Conservation (phyloP, 73 alveolate species). For the Paramecium sexaurelia region DNA sequence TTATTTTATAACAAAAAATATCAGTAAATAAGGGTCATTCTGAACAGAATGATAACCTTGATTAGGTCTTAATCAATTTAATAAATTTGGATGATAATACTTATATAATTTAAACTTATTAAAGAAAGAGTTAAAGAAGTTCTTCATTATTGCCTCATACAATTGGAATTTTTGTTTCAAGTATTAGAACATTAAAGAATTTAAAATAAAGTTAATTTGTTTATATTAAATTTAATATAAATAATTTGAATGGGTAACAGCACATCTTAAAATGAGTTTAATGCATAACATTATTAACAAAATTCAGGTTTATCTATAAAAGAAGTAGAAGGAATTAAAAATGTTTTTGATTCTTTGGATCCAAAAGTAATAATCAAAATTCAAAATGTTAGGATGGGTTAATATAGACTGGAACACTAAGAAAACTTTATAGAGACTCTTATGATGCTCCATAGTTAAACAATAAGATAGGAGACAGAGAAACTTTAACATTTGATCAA, state of each 20-base stretch:
- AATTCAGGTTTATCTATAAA: conserved; percentile 29
- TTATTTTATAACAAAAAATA: no score
- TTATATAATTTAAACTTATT: no score
- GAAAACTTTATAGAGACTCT: conserved; percentile 41
- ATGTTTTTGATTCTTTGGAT: conserved; percentile 44
- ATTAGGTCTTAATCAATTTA: no score
- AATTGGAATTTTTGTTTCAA: no score
- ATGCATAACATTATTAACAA: neutral
- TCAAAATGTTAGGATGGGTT: conserved; percentile 24
- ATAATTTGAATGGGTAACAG: conserved; percentile 46
- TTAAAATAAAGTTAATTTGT: neutral
- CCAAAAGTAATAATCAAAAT: conserved; percentile 24
- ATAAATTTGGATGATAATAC: neutral
- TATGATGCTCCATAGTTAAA: conserved; percentile 57
- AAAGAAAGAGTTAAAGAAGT: no score
- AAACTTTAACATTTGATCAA: conserved; percentile 47
- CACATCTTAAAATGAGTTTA: neutral
- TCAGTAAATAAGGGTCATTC: no score
- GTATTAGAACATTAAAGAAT: no score
- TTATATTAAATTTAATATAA: neutral
- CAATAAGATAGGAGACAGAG: conserved; percentile 43
- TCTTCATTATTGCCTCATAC: no score
- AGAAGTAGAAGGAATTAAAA: conserved; percentile 34
- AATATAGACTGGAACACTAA: neutral
- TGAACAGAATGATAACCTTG: no score